Conservation (phyloP, 768 basidiomycete species). For the Boletus rubroflammeus region DNA sequence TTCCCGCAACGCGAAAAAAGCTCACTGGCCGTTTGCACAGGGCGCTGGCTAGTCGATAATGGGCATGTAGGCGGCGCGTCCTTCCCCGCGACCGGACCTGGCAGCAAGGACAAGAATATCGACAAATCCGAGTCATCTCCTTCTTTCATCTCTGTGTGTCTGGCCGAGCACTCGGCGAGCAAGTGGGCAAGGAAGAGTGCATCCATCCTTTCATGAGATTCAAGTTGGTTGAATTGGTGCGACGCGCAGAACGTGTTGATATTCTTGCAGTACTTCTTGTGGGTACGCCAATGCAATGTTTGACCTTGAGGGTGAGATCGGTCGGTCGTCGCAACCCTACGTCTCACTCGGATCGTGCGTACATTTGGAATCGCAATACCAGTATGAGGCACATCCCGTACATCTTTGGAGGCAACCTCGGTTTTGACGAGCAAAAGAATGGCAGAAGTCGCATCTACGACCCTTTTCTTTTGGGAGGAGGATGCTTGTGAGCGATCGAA, state of each 20-base stretch:
- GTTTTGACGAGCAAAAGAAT: constrained; percentile 32
- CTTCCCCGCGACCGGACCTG: constrained; percentile 32
- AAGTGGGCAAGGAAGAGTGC: constrained; percentile 63
- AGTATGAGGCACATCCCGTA: constrained; percentile 64
- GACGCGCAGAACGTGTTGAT: constrained; percentile 48
- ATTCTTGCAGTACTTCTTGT: constrained; percentile 65
- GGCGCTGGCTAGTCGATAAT: constrained; percentile 22
- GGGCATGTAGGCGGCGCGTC: constrained; percentile 35
- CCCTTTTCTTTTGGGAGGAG: constrained; percentile 59
- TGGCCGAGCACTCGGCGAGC: constrained; percentile 37
- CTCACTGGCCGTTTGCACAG: constrained; percentile 20
- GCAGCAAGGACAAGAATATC: constrained; percentile 44
- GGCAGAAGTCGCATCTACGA: constrained; percentile 64
- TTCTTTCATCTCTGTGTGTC: constrained; percentile 1
- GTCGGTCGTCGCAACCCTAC: constrained; percentile 12
- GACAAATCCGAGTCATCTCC: constrained; percentile 28
- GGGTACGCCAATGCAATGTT: constrained; percentile 59
- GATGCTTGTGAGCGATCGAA: constrained; percentile 42
- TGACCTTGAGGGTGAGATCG: constrained; percentile 49
- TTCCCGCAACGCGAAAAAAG: constrained; percentile 67
- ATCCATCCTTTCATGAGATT: constrained; percentile 54
- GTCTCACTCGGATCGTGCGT: constrained; percentile 23
- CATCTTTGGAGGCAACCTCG: constrained; percentile 47
- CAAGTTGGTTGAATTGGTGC: constrained; percentile 44
- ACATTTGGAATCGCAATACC: constrained; percentile 72